Conservation (phyloP, 805 yeast species). For the Saccharomycopsis javanensis region DNA sequence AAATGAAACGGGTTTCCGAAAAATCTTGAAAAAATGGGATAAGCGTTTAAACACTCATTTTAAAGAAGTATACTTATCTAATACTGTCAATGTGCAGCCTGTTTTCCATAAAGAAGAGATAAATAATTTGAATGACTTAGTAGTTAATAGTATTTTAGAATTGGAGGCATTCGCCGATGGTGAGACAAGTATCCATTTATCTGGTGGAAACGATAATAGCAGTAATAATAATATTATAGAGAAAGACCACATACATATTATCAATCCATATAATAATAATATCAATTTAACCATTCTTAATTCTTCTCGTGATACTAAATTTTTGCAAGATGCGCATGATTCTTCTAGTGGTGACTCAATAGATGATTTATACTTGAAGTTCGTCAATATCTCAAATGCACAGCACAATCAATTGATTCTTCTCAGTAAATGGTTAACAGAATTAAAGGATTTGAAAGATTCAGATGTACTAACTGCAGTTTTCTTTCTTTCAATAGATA, state of each 20-base stretch:
- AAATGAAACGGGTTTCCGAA: constrained; percentile 92
- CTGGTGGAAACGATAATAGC: neutral
- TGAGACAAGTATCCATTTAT: constrained; percentile 26
- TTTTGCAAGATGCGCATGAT: neutral
- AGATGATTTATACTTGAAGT: constrained; percentile 66
- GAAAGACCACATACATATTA: neutral
- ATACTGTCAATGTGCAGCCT: constrained; percentile 95
- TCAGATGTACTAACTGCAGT: constrained; percentile 53
- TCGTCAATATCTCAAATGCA: constrained; percentile 41
- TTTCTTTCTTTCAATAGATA: constrained; percentile 56
- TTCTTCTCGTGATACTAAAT: constrained; percentile 3
- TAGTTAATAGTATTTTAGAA: constrained; percentile 58
- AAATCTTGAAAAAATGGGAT: constrained; percentile 96
- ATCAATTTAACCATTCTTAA: neutral
- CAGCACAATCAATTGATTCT: constrained; percentile 27
- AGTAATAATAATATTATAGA: neutral
- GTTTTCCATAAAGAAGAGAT: constrained; percentile 87
- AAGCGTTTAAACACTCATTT: constrained; percentile 91
- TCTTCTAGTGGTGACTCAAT: constrained; percentile 35
- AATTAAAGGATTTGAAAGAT: constrained; percentile 32
- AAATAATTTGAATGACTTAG: constrained; percentile 71
- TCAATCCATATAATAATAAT: neutral
- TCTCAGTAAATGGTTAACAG: constrained; percentile 36
- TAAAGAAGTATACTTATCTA: constrained; percentile 79
- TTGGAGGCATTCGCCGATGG: constrained; percentile 61